Evolutionary conservation across 129 eudicot species (phyloP).

Genomic region (Flaveria linearis): DNA sequence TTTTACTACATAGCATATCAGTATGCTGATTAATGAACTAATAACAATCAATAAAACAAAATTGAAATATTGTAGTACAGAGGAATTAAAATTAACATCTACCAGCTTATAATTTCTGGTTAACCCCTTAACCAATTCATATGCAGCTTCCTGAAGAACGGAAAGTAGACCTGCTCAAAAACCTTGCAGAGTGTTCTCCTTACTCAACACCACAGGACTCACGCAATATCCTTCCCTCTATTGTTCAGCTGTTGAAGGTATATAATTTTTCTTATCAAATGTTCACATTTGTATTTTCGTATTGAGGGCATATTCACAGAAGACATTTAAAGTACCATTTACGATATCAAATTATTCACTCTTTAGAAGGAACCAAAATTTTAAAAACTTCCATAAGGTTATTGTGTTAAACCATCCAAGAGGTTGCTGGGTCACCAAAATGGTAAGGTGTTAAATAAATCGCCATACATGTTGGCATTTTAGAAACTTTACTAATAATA

Average conservation of each 20-base stretch:
- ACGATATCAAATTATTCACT: too few species aligned
- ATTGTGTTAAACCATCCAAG: too few species aligned
- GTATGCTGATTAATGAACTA: not conserved
- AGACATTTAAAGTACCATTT: not conserved
- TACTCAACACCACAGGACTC: conserved; percentile 81
- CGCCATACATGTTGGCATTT: too few species aligned
- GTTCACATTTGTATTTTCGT: not conserved
- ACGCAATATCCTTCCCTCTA: conserved; percentile 78
- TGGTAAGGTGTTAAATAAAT: too few species aligned
- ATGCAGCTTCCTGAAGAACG: conserved; percentile 84
- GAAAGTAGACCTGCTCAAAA: conserved; percentile 81
- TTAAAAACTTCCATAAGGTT: too few species aligned
- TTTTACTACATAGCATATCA: not conserved
- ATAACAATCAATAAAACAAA: not conserved
- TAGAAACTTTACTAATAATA: not conserved
- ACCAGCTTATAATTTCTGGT: not conserved
- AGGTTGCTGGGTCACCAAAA: too few species aligned
- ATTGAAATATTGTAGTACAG: not conserved
- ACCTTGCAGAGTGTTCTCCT: conserved; percentile 93
- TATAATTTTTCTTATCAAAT: not conserved
- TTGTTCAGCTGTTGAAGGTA: conserved; percentile 85
- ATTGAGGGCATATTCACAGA: not conserved
- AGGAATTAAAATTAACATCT: not conserved
- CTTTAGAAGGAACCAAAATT: not conserved
- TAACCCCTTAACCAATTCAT: not conserved